Evolutionary conservation across 345 rosid species (phyloP).

Genomic region (Nasturtium officinale): DNA sequence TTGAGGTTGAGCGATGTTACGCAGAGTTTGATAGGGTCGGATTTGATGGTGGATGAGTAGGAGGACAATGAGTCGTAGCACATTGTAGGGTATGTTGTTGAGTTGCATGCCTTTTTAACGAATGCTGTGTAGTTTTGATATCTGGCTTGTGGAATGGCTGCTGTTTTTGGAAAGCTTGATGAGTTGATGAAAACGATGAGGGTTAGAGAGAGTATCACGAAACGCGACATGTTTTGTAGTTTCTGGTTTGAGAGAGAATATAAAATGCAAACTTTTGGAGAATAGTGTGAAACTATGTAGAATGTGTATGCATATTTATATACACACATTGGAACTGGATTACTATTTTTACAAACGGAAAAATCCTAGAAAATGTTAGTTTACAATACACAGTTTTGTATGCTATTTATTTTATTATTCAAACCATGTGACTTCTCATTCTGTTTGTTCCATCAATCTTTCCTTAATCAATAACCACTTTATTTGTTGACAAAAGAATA

Average conservation of each 20-base stretch:
- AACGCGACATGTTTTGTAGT: conserved; percentile 29
- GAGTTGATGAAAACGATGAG: conserved; percentile 28
- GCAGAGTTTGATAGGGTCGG: conserved; percentile 61
- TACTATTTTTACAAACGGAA: neutral
- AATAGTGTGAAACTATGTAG: conserved; percentile 18
- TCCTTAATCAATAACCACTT: too few relatives aligned
- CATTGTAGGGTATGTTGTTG: conserved; percentile 55
- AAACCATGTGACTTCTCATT: conserved; percentile 26
- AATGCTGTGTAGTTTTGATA: conserved; percentile 45
- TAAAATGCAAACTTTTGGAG: neutral
- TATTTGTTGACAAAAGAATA: too few relatives aligned
- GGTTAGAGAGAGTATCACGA: conserved; percentile 23
- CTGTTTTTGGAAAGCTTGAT: conserved; percentile 18
- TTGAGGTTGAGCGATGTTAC: conserved; percentile 52
- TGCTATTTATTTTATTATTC: neutral
- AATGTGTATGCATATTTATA: neutral
- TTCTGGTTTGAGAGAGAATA: conserved; percentile 1
- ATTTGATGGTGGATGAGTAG: conserved; percentile 50
- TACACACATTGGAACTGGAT: neutral
- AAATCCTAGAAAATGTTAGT: neutral
- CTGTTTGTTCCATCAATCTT: neutral
- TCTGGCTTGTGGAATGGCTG: conserved; percentile 38
- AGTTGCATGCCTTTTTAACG: conserved; percentile 56
- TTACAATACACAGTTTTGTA: neutral
- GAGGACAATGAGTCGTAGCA: conserved; percentile 60